Evolutionary conservation across 306 rosid genomes (phyloP), one percentile per base, ranked within the genome.

Genomic region (Malus sylvestris): DNA sequence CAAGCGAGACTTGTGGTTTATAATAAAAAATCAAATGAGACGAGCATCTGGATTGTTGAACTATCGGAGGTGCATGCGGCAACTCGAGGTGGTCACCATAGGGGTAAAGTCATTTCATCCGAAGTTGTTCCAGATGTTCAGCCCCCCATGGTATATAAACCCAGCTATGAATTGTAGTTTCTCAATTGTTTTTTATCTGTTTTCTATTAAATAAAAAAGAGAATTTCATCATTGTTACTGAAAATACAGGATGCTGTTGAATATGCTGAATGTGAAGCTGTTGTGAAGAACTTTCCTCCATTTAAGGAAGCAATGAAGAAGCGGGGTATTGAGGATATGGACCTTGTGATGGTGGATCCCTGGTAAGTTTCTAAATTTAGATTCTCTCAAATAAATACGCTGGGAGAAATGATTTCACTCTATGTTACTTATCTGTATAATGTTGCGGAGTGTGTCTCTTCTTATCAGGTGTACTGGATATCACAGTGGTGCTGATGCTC

Each of bases 261-360:
- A 82, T 91, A 91, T 81, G 96, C 96, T 73, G 96, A 91, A 79
- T 91, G 96, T 72, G 96, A 91, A 84, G 93, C 96, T 64, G 78
- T 91, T 79, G 90, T 91, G 55, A 91, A 91, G 80, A 86, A 91
- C 62, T 86, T 75, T 72, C 96, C 91, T 60, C 92, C 86, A 20
- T 91, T 91, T 80, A 80, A 51, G 25, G 96, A 91, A 78, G 96
- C 96, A 71, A 91, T 91, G 96, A 91, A 91, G 87, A 91, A 79
- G 83, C 89, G 96, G 79, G 96, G 96, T 32, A 91, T 91, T 74
- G 96, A 91, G 78, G 96, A 91, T 86, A 81, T 91, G 92, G 96
- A 91, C 81, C 96, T 91, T 33, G 90, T 91, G 79, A 91, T 89
- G 96, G 96, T 91, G 46, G 96, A 91, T 84, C 85, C 96, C 42